Evolutionary conservation across 2,329 filamentous ascomycete genomes (phyloP).

Genomic region (Fusarium sp.): DNA sequence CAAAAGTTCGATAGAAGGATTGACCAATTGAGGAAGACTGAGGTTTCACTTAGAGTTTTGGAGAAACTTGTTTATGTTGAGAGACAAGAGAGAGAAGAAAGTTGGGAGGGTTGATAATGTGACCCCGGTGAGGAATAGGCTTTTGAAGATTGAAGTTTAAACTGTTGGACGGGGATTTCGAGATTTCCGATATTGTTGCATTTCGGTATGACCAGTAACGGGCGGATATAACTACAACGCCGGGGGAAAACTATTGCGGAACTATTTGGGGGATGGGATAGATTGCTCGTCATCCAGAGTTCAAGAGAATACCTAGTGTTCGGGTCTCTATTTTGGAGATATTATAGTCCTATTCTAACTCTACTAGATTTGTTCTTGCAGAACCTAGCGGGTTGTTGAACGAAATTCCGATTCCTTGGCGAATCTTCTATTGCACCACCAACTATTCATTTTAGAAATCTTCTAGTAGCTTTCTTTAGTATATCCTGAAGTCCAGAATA

Average conservation of each 20-base stretch:
- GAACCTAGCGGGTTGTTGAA: too few species aligned
- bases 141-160: not conserved
- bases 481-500: not conserved
- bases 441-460: too few species aligned
- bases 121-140: not conserved
- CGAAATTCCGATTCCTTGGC: accelerated
- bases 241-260: too few species aligned
- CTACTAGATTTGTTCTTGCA: too few species aligned
- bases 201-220: not conserved
- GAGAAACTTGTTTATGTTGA: not conserved
- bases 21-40: not conserved
- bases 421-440: too few species aligned
- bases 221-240: not conserved
- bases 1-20: not conserved
- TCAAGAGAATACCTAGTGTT: too few species aligned
- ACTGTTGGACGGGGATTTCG: accelerated
- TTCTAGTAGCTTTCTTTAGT: not conserved
- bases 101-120: not conserved
- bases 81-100: too few species aligned
- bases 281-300: not conserved
- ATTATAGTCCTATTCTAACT: too few species aligned
- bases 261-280: too few species aligned
- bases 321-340: not conserved
- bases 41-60: not conserved
- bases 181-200: not conserved